Conservation (phyloP, 148 eudicot genomes). For the Heliosperma pusillum region DNA sequence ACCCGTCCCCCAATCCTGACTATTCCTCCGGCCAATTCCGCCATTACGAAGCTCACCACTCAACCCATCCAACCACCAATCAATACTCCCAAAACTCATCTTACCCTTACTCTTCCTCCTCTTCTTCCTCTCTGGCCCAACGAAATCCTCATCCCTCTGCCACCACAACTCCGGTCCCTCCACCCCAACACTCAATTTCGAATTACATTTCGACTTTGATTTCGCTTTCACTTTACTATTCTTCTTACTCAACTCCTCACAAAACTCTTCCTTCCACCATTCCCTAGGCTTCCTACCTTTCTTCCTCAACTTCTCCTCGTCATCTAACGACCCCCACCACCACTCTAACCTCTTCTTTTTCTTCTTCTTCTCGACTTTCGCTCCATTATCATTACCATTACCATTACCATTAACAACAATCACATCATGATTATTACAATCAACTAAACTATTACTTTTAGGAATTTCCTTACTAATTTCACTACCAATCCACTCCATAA, state of each 20-base stretch:
- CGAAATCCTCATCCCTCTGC: slow-evolving; percentile 72
- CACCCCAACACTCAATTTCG: slow-evolving; percentile 33
- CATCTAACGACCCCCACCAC: slow-evolving; percentile 83
- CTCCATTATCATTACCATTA: neutral
- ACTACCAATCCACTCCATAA: slow-evolving; percentile 97
- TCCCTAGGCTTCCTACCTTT: slow-evolving; percentile 75
- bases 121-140: slow-evolving; percentile 60
- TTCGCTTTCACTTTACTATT: slow-evolving; percentile 52
- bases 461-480: slow-evolving; percentile 89
- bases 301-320: slow-evolving; percentile 46
- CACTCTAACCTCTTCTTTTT: slow-evolving; percentile 61
- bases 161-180: slow-evolving; percentile 73
- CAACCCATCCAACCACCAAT: slow-evolving; percentile 92
- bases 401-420: neutral
- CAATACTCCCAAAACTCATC: slow-evolving; percentile 71
- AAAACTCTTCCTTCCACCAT: slow-evolving; percentile 98
- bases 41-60: slow-evolving; percentile 72
- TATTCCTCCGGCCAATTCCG: slow-evolving; percentile 60
- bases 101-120: slow-evolving; percentile 61
- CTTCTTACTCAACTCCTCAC: slow-evolving; percentile 80
- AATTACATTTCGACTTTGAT: slow-evolving; percentile 24
- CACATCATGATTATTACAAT: slow-evolving; percentile 14
- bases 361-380: slow-evolving; percentile 41
- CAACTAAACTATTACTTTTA: slow-evolving; percentile 14
- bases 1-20: slow-evolving; percentile 59